phyloP scores from a whole-genome alignment of 1,139 yeast genomes.

The Scheffersomyces stambukii region DNA sequence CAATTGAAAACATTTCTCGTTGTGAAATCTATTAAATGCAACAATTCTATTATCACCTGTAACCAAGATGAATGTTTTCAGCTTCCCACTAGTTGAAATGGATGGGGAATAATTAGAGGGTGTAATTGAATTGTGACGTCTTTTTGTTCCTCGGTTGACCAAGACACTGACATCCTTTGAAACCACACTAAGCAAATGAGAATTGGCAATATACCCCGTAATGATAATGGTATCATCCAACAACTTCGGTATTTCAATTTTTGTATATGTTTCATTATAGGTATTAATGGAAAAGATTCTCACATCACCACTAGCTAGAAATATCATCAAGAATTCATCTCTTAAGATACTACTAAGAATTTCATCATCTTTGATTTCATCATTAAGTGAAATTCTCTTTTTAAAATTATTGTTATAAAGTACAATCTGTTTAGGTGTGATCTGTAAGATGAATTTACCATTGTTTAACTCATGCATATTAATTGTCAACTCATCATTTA shows the following conservation, averaged over 20 bases:
- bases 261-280: slow-evolving; percentile 32
- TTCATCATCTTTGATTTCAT: slow-evolving; percentile 41
- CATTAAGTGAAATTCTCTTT: slow-evolving; percentile 28
- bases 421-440: slow-evolving; percentile 62
- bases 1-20: slow-evolving; percentile 63
- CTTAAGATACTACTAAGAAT: slow-evolving; percentile 50
- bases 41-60: slow-evolving; percentile 75
- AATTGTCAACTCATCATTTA: slow-evolving; percentile 61
- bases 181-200: slow-evolving; percentile 38
- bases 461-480: slow-evolving; percentile 60
- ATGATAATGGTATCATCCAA: slow-evolving; percentile 62
- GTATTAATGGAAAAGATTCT: slow-evolving; percentile 43
- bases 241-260: slow-evolving; percentile 46
- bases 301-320: slow-evolving; percentile 55
- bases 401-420: slow-evolving; percentile 65
- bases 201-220: slow-evolving; percentile 58
- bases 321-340: slow-evolving; percentile 49
- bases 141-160: slow-evolving; percentile 29
- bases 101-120: slow-evolving; percentile 12
- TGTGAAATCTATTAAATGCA: slow-evolving; percentile 59
- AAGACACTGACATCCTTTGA: slow-evolving; percentile 35
- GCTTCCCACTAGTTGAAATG: slow-evolving; percentile 30
- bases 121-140: slow-evolving; percentile 18
- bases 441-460: slow-evolving; percentile 66
- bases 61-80: slow-evolving; percentile 58